phyloP scores from a whole-genome alignment of 1,284 basidiomycete genomes.

The Violaceomyces palustris region DNA sequence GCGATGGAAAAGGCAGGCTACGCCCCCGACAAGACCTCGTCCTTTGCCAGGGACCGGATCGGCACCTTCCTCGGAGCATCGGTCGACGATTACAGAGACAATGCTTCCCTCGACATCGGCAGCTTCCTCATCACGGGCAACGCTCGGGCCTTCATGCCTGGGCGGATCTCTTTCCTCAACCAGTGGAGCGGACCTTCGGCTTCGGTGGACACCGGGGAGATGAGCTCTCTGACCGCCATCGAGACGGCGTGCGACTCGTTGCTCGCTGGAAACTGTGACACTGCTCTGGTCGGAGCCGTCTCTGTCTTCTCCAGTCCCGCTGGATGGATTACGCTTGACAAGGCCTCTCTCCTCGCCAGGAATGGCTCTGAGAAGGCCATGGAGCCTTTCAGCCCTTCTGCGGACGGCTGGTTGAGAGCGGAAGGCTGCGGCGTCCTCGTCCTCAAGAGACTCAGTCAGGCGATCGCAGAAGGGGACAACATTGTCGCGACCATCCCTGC shows the following conservation, averaged over 20 bases:
- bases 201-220: constrained; percentile 30
- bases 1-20: constrained; percentile 20
- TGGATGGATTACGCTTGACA: constrained; percentile 31
- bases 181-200: constrained; percentile 17
- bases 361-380: no score
- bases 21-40: no score
- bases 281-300: constrained; percentile 27
- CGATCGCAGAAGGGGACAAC: no score
- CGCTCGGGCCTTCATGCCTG: constrained; percentile 18
- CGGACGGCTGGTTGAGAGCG: no score
- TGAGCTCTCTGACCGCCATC: constrained; percentile 24
- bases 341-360: no score
- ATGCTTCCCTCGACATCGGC: constrained; percentile 21
- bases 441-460: no score
- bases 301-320: constrained; percentile 30
- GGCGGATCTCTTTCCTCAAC: constrained; percentile 15
- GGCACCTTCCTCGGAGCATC: no score
- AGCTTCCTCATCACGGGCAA: constrained; percentile 14
- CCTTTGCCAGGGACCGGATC: constrained; percentile 4
- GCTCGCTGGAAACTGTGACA: constrained; percentile 9
- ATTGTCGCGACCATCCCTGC: no score
- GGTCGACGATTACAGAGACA: constrained; percentile 30
- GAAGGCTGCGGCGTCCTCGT: no score
- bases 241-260: constrained; percentile 27
- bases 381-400: no score